These are phyloP conservation scores for Acacia acuminata DNA, from an alignment of 306 rosid species.

Conservation along the genomic window DNA sequence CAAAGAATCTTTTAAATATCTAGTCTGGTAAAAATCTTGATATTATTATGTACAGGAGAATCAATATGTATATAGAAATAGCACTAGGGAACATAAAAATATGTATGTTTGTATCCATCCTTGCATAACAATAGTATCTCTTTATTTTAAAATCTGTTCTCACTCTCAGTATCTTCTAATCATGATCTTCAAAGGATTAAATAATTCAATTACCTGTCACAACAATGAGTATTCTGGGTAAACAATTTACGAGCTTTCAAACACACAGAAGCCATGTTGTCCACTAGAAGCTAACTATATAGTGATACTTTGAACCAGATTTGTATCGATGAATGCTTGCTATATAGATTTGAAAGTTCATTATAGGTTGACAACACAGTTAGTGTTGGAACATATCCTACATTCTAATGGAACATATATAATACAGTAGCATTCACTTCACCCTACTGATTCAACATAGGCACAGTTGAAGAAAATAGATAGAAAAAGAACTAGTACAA, in stretches of 20 bases:
- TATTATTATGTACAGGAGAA: not conserved
- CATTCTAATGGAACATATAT: slow-evolving; percentile 10
- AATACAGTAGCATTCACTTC: not conserved
- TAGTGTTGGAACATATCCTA: slow-evolving; percentile 33
- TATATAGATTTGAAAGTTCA: slow-evolving; percentile 4
- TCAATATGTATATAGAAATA: not conserved
- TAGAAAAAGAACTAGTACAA: not conserved
- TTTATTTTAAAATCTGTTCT: not conserved
- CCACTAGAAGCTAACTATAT: not conserved
- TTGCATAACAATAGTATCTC: not conserved
- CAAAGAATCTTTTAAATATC: not conserved
- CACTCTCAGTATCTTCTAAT: not conserved
- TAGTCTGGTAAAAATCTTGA: not conserved
- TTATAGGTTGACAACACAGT: slow-evolving; percentile 11
- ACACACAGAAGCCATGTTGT: not conserved
- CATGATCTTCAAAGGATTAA: not conserved
- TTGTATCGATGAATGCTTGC: not conserved
- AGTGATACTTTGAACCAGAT: not conserved
- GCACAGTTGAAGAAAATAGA: slow-evolving; percentile 20
- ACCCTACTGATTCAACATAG: slow-evolving; percentile 26
- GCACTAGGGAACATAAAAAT: not conserved
- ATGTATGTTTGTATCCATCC: not conserved
- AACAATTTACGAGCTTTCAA: not conserved
- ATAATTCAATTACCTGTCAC: not conserved
- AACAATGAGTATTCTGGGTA: not conserved